Base-by-base conservation (phyloP, 139 green algal species). In the Asterochloris erici region DNA sequence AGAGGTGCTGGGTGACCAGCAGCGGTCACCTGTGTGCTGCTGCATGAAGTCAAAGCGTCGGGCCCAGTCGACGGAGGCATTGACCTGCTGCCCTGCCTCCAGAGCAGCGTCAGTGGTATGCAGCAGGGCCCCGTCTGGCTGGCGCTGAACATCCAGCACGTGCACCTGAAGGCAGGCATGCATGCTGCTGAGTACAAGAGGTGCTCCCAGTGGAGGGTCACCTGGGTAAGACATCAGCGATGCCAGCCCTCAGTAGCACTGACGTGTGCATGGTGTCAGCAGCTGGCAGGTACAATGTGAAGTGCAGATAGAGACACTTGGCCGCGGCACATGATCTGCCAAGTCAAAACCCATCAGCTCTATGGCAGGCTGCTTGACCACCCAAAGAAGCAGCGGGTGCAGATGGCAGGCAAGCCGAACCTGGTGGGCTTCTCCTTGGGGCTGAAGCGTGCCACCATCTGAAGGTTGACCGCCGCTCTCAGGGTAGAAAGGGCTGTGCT, bases 21-120 rank as follows among this genome's bases (percentile, higher is more conserved):
- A 68, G 14, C 74, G 68, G 28, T 69, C 28, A 84, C 80, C 71
- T 82, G 80, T 84, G 24, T 84, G 80, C 26, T 84, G 80, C 73
- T 84, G 80, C 80, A 84, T 84, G 23, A 79, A 71, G 62, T 84
- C 80, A 63, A 84, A 73, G 61, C 80, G 80, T 13, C 80, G 28
- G 11, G 73, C 54, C 80, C 80, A 84, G 70, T 84, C 80, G 60
- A 84, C 71, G 21, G 13, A 14, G 19, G 73, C 80, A 12, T 54
- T 66, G 23, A 79, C 71, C n/a, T 23, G 14, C n/a, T 76, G 69
- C 13, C 71, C 71, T 14, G 26, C 27, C 12, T 27, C 19, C 14
- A 84, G 11, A 14, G 80, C 26, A n/a, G 74, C 26, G n/a, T 76
- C 60, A 28, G 68, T 78, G 0, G 64, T 54, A 68, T 84, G 80